Evolutionary conservation across 2,329 filamentous ascomycete genomes (phyloP).

Genomic region (Neofusicoccum umdonicola): DNA sequence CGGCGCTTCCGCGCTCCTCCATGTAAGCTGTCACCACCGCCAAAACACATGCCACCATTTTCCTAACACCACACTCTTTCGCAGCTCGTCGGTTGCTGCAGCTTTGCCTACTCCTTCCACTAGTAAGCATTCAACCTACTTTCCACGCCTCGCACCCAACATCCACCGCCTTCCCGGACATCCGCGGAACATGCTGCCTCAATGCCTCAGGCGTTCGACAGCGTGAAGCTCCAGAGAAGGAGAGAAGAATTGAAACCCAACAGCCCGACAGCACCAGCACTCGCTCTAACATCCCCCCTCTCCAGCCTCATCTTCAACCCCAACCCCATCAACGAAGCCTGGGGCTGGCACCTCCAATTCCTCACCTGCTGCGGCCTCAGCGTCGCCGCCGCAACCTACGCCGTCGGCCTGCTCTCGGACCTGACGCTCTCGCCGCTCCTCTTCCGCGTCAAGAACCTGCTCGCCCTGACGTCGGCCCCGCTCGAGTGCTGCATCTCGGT

Average conservation of each 20-base stretch:
- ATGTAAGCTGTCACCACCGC: conserved; percentile 39
- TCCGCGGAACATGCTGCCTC: neutral
- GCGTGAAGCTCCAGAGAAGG: neutral
- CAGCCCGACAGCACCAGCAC: neutral
- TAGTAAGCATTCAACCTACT: conserved; percentile 26
- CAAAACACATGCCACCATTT: neutral
- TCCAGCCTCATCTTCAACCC: neutral
- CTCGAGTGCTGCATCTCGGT: conserved; percentile 69
- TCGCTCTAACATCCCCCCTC: conserved; percentile 18
- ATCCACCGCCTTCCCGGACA: neutral
- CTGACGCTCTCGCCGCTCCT: conserved; percentile 57
- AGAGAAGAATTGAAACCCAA: neutral
- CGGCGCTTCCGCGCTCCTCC: conserved; percentile 61
- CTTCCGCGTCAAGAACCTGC: conserved; percentile 65
- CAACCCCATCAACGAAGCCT: conserved; percentile 11
- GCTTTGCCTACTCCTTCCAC: conserved; percentile 45
- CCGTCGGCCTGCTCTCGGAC: conserved; percentile 62
- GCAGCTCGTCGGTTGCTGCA: conserved; percentile 41
- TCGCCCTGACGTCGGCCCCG: conserved; percentile 65
- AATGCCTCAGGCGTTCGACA: neutral
- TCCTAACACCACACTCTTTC: neutral
- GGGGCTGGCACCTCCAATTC: conserved; percentile 68
- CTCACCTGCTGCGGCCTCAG: conserved; percentile 64
- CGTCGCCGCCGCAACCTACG: conserved; percentile 61
- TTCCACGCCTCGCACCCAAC: neutral